Evolutionary conservation across 768 basidiomycete genomes (phyloP).

Genomic region (Leccinum sublutescens): DNA sequence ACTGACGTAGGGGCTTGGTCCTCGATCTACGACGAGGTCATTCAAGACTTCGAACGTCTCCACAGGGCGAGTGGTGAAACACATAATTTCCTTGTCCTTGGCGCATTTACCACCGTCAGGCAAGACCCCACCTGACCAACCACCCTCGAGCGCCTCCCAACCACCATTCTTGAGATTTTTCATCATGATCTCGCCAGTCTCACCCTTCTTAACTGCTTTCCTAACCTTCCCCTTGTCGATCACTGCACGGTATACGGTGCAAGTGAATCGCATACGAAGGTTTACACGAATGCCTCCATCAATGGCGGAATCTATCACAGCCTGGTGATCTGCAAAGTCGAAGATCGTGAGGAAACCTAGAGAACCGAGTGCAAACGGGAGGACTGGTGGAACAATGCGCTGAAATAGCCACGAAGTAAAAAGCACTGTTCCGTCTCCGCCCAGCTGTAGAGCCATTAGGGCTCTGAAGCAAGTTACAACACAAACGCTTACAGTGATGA

Average conservation of each 20-base stretch:
- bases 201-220: constrained; percentile 88
- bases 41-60: constrained; percentile 97
- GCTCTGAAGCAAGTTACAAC: neutral
- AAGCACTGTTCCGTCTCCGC: constrained; percentile 96
- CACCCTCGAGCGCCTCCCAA: constrained; percentile 95
- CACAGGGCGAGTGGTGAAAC: constrained; percentile 90
- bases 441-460: constrained; percentile 57
- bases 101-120: constrained; percentile 45
- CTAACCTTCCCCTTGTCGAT: constrained; percentile 64
- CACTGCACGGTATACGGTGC: constrained; percentile 94
- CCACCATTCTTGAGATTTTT: constrained; percentile 85
- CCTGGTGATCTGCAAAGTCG: constrained; percentile 82
- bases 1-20: constrained; percentile 97
- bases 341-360: constrained; percentile 98
- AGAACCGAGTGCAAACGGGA: constrained; percentile 95
- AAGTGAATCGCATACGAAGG: constrained; percentile 98
- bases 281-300: constrained; percentile 96
- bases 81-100: constrained; percentile 98
- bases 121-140: constrained; percentile 48
- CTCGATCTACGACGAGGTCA: constrained; percentile 96
- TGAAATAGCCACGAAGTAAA: constrained; percentile 99
- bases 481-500: constrained; percentile 75
- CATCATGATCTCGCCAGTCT: constrained; percentile 98
- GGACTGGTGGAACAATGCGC: constrained; percentile 95
- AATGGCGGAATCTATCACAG: constrained; percentile 83